Evolutionary conservation across 75 land plant species (phyloP).

Genomic region (Sequoiadendron giganteum): DNA sequence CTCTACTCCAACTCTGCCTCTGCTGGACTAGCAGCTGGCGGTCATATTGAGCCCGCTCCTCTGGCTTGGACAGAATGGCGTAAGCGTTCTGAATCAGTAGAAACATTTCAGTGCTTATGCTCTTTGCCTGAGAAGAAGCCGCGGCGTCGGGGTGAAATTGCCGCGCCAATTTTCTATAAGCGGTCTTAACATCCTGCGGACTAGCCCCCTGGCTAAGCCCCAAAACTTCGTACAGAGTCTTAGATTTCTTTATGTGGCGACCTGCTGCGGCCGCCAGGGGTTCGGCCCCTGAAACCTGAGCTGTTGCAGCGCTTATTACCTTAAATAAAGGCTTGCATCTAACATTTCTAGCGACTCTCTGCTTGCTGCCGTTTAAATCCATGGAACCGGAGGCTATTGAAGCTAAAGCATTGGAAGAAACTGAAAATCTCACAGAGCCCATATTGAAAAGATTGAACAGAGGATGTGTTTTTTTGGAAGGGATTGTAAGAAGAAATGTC

Average conservation of each 20-base stretch:
- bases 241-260: too few species aligned
- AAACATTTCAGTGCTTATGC: not conserved
- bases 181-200: not conserved
- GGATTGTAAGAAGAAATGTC: too few species aligned
- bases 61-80: not conserved
- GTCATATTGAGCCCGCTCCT: slow-evolving; percentile 1
- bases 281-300: not conserved
- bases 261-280: not conserved
- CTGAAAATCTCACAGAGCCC: too few species aligned
- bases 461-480: too few species aligned
- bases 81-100: not conserved
- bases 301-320: not conserved
- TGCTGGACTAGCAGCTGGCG: not conserved
- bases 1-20: not conserved
- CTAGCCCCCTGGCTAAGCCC: not conserved
- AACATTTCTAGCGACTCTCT: not conserved
- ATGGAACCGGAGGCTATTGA: not conserved
- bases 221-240: not conserved
- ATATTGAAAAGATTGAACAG: too few species aligned
- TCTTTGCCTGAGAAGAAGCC: not conserved
- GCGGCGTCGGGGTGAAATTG: not conserved
- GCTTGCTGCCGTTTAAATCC: not conserved
- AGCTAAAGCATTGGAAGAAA: not conserved
- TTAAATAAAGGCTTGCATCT: not conserved
- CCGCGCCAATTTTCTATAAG: not conserved